phyloP scores from a whole-genome alignment of 768 basidiomycete genomes.

The Gymnopilus dilepis region DNA sequence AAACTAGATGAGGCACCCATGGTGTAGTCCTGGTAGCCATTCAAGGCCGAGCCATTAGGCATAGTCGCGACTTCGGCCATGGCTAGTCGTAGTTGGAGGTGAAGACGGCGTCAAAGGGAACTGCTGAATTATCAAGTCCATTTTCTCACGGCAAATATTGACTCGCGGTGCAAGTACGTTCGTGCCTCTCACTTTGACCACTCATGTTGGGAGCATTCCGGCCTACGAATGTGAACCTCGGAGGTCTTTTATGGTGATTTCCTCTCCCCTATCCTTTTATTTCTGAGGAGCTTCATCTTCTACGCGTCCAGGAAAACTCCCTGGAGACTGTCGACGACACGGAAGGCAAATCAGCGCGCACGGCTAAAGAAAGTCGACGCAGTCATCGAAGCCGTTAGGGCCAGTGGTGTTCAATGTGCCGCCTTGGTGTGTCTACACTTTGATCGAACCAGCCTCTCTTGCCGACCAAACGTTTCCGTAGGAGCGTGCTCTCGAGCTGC shows the following conservation, averaged over 20 bases:
- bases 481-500: slow-evolving; percentile 79
- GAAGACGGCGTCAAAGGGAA: not conserved
- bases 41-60: slow-evolving; percentile 44
- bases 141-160: slow-evolving; percentile 39
- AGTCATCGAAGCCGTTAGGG: slow-evolving; percentile 87
- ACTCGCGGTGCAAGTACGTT: not conserved
- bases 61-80: slow-evolving; percentile 54
- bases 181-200: not conserved
- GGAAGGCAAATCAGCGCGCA: slow-evolving; percentile 90
- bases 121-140: not conserved
- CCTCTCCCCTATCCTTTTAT: not conserved
- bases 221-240: slow-evolving; percentile 63
- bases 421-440: slow-evolving; percentile 64
- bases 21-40: slow-evolving; percentile 47
- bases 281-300: slow-evolving; percentile 12
- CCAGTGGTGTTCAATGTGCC: slow-evolving; percentile 79
- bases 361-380: slow-evolving; percentile 92
- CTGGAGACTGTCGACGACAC: slow-evolving; percentile 88
- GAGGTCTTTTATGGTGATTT: slow-evolving; percentile 86
- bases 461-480: slow-evolving; percentile 32
- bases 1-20: slow-evolving; percentile 38
- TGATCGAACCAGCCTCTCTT: not conserved
- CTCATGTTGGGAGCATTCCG: slow-evolving; percentile 90
- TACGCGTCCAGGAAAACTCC: slow-evolving; percentile 99
- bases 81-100: slow-evolving; percentile 27